Evolutionary conservation across 306 rosid genomes (phyloP), one percentile per base, ranked within the genome.

Genomic region (Comarum palustre): DNA sequence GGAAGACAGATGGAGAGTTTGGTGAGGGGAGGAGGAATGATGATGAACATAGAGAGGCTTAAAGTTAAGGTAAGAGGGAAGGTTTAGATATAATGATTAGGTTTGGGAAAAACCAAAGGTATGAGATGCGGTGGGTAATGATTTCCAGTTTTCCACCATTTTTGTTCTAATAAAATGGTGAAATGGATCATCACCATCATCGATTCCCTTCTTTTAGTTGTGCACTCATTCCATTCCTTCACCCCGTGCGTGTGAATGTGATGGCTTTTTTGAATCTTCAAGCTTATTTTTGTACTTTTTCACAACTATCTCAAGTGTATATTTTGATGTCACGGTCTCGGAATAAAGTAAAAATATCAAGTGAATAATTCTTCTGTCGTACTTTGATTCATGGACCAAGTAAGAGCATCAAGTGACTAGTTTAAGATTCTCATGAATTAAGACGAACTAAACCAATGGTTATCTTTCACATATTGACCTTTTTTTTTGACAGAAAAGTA

Each of bases 111-210:
- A 84, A 82, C 84, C 81, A 75, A 82, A 72, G 54, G 83, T 31
- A 15, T 34, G 58, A 20, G 85, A 77, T 71, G 86, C 62, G 84
- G 84, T 84, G 91, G 81, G 88, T 81, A 82, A 91, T 91, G 63
- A 89, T 91, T 86, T 86, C 81, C 80, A 68, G 50, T 45, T 45
- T 45, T 45, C 19, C 47, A 43, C n/a, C n/a, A n/a, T n/a, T n/a
- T n/a, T n/a, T n/a, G n/a, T n/a, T n/a, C 31, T 29, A 29, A 27
- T 27, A 24, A 27, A 59, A 12, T 27, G 17, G 4, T 5, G 19
- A 24, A 12, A 80, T 78, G 7, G 76, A 69, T 84, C 69, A 83
- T 64, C 79, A 75, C 75, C 71, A 75, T 86, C 32, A 72, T 71
- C 80, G 76, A 78, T 73, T 85, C 79, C 87, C 64, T 59, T 59